Percentiles rank a stretch among this genome's conserved stretches.
Conservation (phyloP, 768 basidiomycete genomes). For the Pulveroboletus sp. region DNA sequence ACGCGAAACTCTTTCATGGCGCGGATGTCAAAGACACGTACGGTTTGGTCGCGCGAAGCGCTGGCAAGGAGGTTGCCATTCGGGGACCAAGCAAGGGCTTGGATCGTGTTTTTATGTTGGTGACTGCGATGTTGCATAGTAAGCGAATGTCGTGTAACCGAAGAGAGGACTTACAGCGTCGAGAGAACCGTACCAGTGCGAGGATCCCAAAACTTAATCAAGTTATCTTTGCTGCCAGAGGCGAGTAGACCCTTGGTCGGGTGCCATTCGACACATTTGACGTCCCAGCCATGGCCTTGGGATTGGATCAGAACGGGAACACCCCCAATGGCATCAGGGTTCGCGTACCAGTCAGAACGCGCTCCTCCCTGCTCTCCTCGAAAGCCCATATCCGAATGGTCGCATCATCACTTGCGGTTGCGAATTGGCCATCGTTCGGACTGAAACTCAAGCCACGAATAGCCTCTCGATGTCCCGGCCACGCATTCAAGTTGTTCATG, state of each 20-base stretch:
- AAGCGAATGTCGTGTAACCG: background rate
- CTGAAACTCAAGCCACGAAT: slow-evolving; percentile 90
- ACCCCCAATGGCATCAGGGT: background rate
- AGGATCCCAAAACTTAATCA: slow-evolving; percentile 99
- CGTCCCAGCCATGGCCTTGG: slow-evolving; percentile 97
- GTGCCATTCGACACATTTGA: slow-evolving; percentile 98
- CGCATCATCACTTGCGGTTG: slow-evolving; percentile 93
- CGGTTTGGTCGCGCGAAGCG: slow-evolving; percentile 90
- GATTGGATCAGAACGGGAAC: slow-evolving; percentile 9
- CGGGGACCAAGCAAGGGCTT: slow-evolving; percentile 89
- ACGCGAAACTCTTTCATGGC: slow-evolving; percentile 94
- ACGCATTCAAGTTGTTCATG: slow-evolving; percentile 96
- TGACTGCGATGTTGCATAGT: slow-evolving; percentile 49
- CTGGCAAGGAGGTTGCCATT: slow-evolving; percentile 93
- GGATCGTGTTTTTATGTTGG: slow-evolving; percentile 95
- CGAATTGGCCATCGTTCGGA: slow-evolving; percentile 88
- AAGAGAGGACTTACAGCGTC: slow-evolving; percentile 60
- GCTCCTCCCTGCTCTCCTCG: slow-evolving; percentile 85
- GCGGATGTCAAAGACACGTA: slow-evolving; percentile 95
- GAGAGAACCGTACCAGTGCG: slow-evolving; percentile 86
- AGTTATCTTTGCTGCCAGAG: slow-evolving; percentile 95
- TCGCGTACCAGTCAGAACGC: slow-evolving; percentile 67
- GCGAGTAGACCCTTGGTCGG: slow-evolving; percentile 93
- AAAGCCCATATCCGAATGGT: slow-evolving; percentile 95
- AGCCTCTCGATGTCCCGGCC: slow-evolving; percentile 91